Evolutionary conservation across 176 grass and related monocot species (phyloP).

Genomic region (Lolium perenne): DNA sequence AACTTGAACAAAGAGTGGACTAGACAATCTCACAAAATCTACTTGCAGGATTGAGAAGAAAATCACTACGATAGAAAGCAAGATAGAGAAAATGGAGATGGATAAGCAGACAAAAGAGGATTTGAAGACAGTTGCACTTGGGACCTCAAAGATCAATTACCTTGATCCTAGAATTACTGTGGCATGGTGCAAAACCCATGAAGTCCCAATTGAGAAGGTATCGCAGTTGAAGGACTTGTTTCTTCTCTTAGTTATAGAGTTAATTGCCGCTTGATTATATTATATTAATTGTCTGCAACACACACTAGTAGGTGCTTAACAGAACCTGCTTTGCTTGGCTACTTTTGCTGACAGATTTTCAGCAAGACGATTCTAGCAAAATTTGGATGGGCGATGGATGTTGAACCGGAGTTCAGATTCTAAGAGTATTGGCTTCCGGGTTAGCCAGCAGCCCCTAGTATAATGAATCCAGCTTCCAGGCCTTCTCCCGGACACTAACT

Average conservation of each 20-base stretch:
- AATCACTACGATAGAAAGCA: slow-evolving; percentile 62
- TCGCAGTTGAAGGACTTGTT: neutral
- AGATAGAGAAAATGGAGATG: slow-evolving; percentile 94
- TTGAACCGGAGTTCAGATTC: slow-evolving; percentile 87
- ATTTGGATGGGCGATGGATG: slow-evolving; percentile 91
- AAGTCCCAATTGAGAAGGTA: slow-evolving; percentile 99
- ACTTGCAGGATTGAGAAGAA: slow-evolving; percentile 91
- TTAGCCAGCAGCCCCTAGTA: neutral
- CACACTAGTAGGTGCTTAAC: neutral
- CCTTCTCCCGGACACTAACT: slow-evolving; percentile 37
- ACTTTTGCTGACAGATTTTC: slow-evolving; percentile 77
- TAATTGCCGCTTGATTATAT: neutral
- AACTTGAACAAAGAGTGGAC: slow-evolving; percentile 27
- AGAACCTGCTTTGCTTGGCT: slow-evolving; percentile 2
- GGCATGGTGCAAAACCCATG: slow-evolving; percentile 99
- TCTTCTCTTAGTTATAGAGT: neutral
- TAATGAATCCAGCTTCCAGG: slow-evolving; percentile 38
- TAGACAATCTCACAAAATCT: slow-evolving; percentile 38
- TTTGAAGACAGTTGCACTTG: slow-evolving; percentile 89
- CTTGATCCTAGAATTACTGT: slow-evolving; percentile 96
- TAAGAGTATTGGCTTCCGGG: slow-evolving; percentile 47
- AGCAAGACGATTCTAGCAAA: slow-evolving; percentile 92
- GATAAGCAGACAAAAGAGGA: slow-evolving; percentile 91
- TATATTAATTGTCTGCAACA: neutral
- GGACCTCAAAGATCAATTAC: slow-evolving; percentile 98